These are phyloP conservation scores for Myochromella boudieri DNA, from an alignment of 768 basidiomycete genomes.

Conservation along the genomic window DNA sequence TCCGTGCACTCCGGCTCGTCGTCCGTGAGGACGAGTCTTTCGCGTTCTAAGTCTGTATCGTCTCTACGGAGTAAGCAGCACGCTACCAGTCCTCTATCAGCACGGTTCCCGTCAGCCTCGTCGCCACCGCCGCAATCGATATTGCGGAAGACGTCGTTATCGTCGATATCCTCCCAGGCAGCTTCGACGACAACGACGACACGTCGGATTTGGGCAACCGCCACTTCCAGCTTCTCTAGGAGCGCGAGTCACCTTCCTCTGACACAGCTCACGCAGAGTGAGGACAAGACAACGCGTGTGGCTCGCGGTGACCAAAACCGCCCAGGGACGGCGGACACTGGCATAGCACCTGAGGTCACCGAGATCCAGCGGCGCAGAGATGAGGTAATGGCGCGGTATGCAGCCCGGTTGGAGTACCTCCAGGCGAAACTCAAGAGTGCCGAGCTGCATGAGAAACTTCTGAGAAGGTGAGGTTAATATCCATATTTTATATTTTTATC, in stretches of 20 bases:
- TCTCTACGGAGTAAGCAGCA: constrained; percentile 25
- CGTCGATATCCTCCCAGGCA: constrained; percentile 55
- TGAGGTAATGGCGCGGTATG: constrained; percentile 69
- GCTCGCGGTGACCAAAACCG: constrained; percentile 20
- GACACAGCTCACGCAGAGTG: constrained; percentile 18
- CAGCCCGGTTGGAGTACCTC: constrained; percentile 70
- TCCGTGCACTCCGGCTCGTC: constrained; percentile 45
- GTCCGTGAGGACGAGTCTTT: constrained; percentile 39
- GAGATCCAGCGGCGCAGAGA: constrained; percentile 65
- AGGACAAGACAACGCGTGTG: constrained; percentile 5
- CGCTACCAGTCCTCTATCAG: constrained; percentile 27
- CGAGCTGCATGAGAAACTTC: constrained; percentile 56
- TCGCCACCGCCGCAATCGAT: constrained; percentile 24
- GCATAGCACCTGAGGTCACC: constrained; percentile 51
- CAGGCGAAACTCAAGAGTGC: constrained; percentile 75
- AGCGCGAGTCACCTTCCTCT: constrained; percentile 46
- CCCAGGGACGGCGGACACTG: constrained; percentile 28
- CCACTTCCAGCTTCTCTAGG: constrained; percentile 34
- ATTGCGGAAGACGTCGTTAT: constrained; percentile 46
- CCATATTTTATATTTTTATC: too few relatives aligned
- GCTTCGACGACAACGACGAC: constrained; percentile 6
- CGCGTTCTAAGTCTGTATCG: constrained; percentile 41
- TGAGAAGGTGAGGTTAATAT: constrained; percentile 25
- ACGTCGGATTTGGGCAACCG: constrained; percentile 33
- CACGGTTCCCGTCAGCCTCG: constrained; percentile 23